Evolutionary conservation across 805 yeast genomes (phyloP).

Genomic region (Deakozyma indianensis): DNA sequence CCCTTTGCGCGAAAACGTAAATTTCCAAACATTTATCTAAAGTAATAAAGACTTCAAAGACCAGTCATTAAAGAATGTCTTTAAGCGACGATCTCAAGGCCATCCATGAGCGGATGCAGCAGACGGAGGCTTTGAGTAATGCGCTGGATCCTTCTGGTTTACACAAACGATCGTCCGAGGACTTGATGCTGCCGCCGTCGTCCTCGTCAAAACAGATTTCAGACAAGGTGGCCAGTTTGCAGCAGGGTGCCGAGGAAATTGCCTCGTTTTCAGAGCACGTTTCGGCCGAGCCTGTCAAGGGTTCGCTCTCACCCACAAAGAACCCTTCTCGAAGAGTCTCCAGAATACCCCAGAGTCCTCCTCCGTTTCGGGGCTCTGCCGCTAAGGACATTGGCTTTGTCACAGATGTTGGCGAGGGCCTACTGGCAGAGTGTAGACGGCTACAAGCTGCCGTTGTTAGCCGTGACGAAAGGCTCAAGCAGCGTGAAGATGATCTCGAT

Average conservation of each 20-base stretch:
- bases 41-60: no score
- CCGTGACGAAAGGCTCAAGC: slow-evolving; percentile 9
- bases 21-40: no score
- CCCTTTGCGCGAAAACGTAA: no score
- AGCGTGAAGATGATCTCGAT: slow-evolving; percentile 12
- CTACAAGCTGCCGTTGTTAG: slow-evolving; percentile 13
- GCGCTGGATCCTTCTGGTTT: neutral
- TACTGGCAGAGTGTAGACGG: slow-evolving; percentile 21
- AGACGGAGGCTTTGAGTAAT: neutral
- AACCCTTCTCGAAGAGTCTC: neutral
- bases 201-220: neutral
- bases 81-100: slow-evolving; percentile 1
- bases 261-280: neutral
- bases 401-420: slow-evolving; percentile 18
- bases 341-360: neutral
- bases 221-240: neutral
- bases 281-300: neutral
- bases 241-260: slow-evolving; percentile 1
- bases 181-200: neutral
- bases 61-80: no score
- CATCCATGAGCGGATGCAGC: neutral
- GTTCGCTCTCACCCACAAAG: slow-evolving; percentile 1
- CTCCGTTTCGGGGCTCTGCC: neutral
- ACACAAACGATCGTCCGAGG: neutral
- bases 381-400: slow-evolving; percentile 18